A percentile compares a stretch with the other conserved stretches of the same genome.
Evolutionary conservation across 164 flowering plant genomes (phyloP).

Genomic region (Aristolochia contorta): DNA sequence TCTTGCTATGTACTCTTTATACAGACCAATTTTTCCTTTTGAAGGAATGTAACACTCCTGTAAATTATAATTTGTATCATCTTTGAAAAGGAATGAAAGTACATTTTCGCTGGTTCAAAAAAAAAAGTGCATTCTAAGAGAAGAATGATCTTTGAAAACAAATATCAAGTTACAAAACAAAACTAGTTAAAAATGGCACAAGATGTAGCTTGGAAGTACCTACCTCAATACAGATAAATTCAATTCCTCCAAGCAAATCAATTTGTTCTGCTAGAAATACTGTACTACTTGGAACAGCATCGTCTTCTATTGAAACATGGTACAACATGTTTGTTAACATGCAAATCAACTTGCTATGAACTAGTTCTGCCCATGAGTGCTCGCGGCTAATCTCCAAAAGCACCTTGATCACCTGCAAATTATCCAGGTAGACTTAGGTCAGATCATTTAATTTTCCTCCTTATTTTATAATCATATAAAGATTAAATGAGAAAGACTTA

Average conservation of each 20-base stretch:
- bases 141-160: too few relatives aligned
- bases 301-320: constrained; percentile 38
- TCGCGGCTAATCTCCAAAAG: constrained; percentile 63
- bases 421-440: neutral
- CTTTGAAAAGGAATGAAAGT: too few relatives aligned
- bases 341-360: constrained; percentile 81
- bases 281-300: constrained; percentile 26
- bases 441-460: neutral
- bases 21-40: too few relatives aligned
- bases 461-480: too few relatives aligned
- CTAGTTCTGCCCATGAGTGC: constrained; percentile 91
- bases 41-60: too few relatives aligned
- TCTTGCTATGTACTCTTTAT: too few relatives aligned
- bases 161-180: too few relatives aligned
- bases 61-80: too few relatives aligned
- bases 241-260: constrained; percentile 88
- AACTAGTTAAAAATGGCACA: too few relatives aligned
- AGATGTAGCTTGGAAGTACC: neutral
- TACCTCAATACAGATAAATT: constrained; percentile 89
- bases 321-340: constrained; percentile 90
- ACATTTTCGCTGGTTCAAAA: too few relatives aligned
- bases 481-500: too few relatives aligned
- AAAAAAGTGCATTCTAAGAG: too few relatives aligned
- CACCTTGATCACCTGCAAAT: constrained; percentile 64
- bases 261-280: constrained; percentile 58